Base-by-base conservation (phyloP, 2,329 filamentous ascomycete genomes). In the Juglanconis oblonga region DNA sequence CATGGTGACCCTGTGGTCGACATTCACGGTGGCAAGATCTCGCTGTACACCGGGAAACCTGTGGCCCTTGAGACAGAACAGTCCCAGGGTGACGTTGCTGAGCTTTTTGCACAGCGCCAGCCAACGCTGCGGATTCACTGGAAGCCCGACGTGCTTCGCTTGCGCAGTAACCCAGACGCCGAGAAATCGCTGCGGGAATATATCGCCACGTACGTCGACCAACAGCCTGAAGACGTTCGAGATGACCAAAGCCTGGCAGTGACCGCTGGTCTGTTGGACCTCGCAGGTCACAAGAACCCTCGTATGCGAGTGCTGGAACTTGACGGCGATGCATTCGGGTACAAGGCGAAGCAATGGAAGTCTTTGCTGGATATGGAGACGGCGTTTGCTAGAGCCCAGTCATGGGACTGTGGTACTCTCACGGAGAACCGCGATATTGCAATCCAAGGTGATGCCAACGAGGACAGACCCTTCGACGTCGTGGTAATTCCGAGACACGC, bases 271-370 rank as follows among this genome's bases (percentile, higher is more conserved):
- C 49, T 67, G 44, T 59, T 70, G 17, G 56, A 57, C 6, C 60
- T 65, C 10, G 62, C 68, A 17, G 61, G 47, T 4, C 65, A 70
- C 53, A 68, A 69, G 62, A 57, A 69, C 44, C 68, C 71, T 0
- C 58, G 62, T 2, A 61, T 67, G 3, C 64, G 62, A 45, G 33
- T 55, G 9, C 42, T 48, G 36, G 54, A 56, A 32, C 17, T 56
- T 8, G 42, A 36, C 8, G 40, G 24, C 24, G 24, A 44, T 35
- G 53, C 14, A 32, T 38, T 33, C n/a, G 13, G 5, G 8, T 14
- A 35, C 45, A 24, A 52, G 11, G 17, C 49, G 11, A 52, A 38
- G 11, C 33, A 17, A 17, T 40, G 36, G 49, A 24, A 24, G 24
- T 24, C 24, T 24, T 24, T 24, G 24, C 24, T 24, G 24, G 24